These are phyloP conservation scores for Diaporthe citrichinensis DNA, from an alignment of 2,329 filamentous ascomycete species.

Conservation along the genomic window DNA sequence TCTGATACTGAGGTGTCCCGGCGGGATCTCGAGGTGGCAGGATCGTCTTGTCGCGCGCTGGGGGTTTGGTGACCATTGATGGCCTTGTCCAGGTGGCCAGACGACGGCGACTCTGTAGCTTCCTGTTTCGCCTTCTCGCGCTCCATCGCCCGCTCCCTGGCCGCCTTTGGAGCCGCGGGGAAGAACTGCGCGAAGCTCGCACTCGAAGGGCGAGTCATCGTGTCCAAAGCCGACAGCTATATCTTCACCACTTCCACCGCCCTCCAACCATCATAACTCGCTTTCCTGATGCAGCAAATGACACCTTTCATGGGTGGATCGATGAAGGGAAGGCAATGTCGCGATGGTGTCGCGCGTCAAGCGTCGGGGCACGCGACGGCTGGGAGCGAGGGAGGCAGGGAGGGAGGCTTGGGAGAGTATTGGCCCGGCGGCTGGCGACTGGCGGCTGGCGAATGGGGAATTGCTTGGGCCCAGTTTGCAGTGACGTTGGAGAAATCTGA, in stretches of 20 bases:
- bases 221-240: conserved; percentile 58
- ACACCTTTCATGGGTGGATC: conserved; percentile 55
- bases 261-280: conserved; percentile 70
- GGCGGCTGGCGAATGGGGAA: conserved; percentile 37
- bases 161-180: conserved; percentile 80
- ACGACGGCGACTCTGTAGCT: conserved; percentile 53
- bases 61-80: conserved; percentile 47
- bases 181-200: conserved; percentile 91
- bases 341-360: conserved; percentile 39
- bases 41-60: conserved; percentile 42
- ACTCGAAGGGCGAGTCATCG: conserved; percentile 82
- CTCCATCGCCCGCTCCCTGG: conserved; percentile 70
- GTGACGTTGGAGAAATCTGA: conserved; percentile 30
- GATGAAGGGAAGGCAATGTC: conserved; percentile 36
- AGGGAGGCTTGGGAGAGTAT: conserved; percentile 27
- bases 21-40: conserved; percentile 52
- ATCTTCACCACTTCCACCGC: conserved; percentile 66
- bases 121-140: conserved; percentile 71
- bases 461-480: conserved; percentile 31
- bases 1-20: conserved; percentile 54
- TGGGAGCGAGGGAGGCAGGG: conserved; percentile 30
- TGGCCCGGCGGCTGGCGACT: conserved; percentile 15
- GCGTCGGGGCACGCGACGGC: conserved; percentile 41
- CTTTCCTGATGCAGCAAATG: conserved; percentile 49
- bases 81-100: conserved; percentile 42